A percentile compares a stretch with the other conserved stretches of the same genome.
These are phyloP conservation scores for Ambrosiella cleistominuta DNA, from an alignment of 2,329 filamentous ascomycete species.

Conservation along the genomic window DNA sequence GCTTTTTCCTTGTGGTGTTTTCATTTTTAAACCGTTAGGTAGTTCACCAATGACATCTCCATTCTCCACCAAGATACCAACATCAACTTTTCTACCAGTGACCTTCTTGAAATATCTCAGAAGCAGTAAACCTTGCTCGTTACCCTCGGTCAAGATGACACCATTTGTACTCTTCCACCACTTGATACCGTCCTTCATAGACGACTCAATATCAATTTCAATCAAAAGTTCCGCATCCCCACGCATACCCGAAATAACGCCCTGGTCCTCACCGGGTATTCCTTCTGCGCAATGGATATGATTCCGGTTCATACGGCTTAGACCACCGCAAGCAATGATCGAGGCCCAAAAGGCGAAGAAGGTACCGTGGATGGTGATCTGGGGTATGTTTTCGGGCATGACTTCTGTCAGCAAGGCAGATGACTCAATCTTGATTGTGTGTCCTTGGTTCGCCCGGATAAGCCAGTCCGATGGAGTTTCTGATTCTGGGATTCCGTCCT, in stretches of 20 bases:
- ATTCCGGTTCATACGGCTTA: constrained; percentile 65
- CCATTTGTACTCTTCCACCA: constrained; percentile 73
- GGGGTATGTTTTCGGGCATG: constrained; percentile 41
- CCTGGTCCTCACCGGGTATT: constrained; percentile 27
- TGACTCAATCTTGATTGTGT: constrained; percentile 63
- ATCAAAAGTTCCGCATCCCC: constrained; percentile 59
- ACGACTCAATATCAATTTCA: constrained; percentile 53
- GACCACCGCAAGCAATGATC: constrained; percentile 60
- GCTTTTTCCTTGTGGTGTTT: constrained; percentile 29
- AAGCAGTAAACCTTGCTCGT: constrained; percentile 43
- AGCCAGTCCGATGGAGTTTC: constrained; percentile 50
- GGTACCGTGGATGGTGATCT: constrained; percentile 68
- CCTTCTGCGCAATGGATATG: constrained; percentile 83
- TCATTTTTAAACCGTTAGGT: constrained; percentile 38
- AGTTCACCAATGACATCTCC: constrained; percentile 51
- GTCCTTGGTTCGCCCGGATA: constrained; percentile 91
- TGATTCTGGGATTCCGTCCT: constrained; percentile 16
- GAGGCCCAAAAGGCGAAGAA: constrained; percentile 62
- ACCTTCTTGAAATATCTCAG: constrained; percentile 56
- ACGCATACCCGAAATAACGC: constrained; percentile 66
- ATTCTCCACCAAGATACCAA: constrained; percentile 52
- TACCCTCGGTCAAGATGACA: constrained; percentile 49
- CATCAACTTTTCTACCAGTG: constrained; percentile 38
- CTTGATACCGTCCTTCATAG: constrained; percentile 43
- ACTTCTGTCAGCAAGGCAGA: constrained; percentile 53